Percentiles rank a stretch among this genome's conserved stretches.
Evolutionary conservation across 768 basidiomycete genomes (phyloP).

Genomic region (Neoboletus subvelutipes): DNA sequence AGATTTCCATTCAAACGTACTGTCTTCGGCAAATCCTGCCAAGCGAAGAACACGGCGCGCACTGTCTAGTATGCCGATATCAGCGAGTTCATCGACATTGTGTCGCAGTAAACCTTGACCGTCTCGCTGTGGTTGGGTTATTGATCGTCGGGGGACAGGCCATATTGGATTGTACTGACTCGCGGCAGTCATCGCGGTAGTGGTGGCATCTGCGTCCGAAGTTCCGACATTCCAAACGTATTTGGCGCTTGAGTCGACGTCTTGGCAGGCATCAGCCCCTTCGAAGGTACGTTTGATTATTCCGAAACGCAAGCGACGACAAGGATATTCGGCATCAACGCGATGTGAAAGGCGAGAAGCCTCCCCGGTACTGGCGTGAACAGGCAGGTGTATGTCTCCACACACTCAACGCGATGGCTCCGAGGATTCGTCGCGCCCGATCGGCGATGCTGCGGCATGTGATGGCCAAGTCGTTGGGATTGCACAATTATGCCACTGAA

Average conservation of each 20-base stretch:
- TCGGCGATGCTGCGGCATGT: constrained; percentile 52
- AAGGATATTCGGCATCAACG: too few species aligned
- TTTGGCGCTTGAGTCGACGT: constrained; percentile 70
- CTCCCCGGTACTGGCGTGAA: constrained; percentile 88
- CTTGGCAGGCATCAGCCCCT: constrained; percentile 60
- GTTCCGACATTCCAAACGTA: constrained; percentile 59
- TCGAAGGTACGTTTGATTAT: constrained; percentile 49
- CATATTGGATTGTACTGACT: constrained; percentile 40
- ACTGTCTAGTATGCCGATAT: constrained; percentile 55
- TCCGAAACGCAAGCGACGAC: too few species aligned
- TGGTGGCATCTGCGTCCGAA: constrained; percentile 56
- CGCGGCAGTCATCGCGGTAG: too few species aligned
- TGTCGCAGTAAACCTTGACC: constrained; percentile 60
- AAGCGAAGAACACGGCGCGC: constrained; percentile 78
- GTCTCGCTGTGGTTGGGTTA: background rate
- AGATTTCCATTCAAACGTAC: background rate
- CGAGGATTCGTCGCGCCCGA: constrained; percentile 56
- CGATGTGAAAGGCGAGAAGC: constrained; percentile 75
- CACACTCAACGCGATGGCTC: constrained; percentile 30
- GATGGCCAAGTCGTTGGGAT: constrained; percentile 45
- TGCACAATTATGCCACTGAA: constrained; percentile 49
- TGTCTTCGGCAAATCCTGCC: constrained; percentile 49
- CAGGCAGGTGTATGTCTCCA: constrained; percentile 46
- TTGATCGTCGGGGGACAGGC: constrained; percentile 22
- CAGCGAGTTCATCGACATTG: constrained; percentile 70